Base-by-base conservation (phyloP, 352 stramenopile species). In the Phytophthora foliorum region DNA sequence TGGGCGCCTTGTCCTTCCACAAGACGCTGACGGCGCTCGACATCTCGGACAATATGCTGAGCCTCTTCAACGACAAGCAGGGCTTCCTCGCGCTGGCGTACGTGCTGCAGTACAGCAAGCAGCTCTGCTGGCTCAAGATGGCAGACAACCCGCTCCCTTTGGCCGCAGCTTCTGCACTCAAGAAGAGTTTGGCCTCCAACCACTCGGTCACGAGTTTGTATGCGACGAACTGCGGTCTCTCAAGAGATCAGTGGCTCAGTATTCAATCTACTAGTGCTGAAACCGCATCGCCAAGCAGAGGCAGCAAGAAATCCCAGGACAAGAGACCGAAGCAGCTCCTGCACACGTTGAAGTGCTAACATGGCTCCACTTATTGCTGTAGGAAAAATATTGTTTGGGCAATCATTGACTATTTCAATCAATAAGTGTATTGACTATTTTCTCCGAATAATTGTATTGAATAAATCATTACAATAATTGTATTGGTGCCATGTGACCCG, bases 21-120 rank as follows among this genome's bases (percentile, higher is more conserved):
- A 77, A 66, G 5, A 82, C 72, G 22, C 63, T 93, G 22, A 89
- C 81, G 0, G 69, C 79, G 5, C 75, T 90, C 22, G 77, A 93
- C 55, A 58, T 90, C 1, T 91, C 84, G 0, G 68, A 68, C 74
- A 91, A 90, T 29, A 58, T 84, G 63, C 54, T 90, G 36, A 74
- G 60, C 17, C 34, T 88, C 25, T 91, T 91, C 53, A 78, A 85
- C 32, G 73, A 89, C 24, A 79, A 82, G 42, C 62, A 81, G 32
- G 84, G 81, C 13, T 84, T 80, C 36, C 32, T 91, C 8, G 75
- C 80, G 0, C 61, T 93, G n/a, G 72, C 75, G 14, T 86, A 89
- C 61, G 42, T 87, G 27, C 34, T 91, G 45, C 70, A 71, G 39
- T 88, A 81, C 75, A 74, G 61, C 31, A 80, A 77, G 32, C 57